phyloP scores from a whole-genome alignment of 2,329 filamentous ascomycete genomes.

The Claviceps sp. region DNA sequence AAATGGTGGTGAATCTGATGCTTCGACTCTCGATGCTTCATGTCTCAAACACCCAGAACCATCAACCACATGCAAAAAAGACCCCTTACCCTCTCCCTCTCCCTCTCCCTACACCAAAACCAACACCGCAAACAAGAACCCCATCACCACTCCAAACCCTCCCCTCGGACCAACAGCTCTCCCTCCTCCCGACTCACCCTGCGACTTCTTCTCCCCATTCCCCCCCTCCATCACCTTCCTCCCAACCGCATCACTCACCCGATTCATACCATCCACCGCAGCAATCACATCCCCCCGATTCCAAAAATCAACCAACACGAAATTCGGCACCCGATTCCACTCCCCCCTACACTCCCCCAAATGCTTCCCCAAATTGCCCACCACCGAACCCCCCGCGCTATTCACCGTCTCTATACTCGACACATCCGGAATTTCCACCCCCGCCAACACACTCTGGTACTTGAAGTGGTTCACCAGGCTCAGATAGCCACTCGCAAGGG shows the following conservation, averaged over 20 bases:
- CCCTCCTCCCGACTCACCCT: constrained; percentile 8
- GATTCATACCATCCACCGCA: constrained; percentile 57
- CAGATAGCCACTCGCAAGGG: constrained; percentile 45
- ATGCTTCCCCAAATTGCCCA: constrained; percentile 41
- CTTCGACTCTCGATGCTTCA: no score
- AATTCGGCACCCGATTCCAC: constrained; percentile 55
- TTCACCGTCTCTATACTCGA: constrained; percentile 52
- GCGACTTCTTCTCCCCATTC: neutral
- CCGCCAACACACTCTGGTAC: constrained; percentile 40
- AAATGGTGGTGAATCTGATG: no score
- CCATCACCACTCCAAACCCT: constrained; percentile 27
- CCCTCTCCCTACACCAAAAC: constrained; percentile 16
- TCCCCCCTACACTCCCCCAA: constrained; percentile 38
- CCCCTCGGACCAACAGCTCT: constrained; percentile 9
- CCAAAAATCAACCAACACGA: constrained; percentile 70
- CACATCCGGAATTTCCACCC: constrained; percentile 49
- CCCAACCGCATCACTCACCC: constrained; percentile 27
- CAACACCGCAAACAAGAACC: constrained; percentile 28
- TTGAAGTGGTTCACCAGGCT: constrained; percentile 74
- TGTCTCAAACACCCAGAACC: no score
- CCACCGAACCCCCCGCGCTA: constrained; percentile 36
- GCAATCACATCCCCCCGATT: constrained; percentile 57
- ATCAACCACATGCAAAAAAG: neutral
- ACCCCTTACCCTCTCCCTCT: neutral
- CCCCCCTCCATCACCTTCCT: neutral